A percentile compares a stretch with the other conserved stretches of the same genome.
Conservation (phyloP, 2,329 filamentous ascomycete genomes). For the Trichothecium roseum region DNA sequence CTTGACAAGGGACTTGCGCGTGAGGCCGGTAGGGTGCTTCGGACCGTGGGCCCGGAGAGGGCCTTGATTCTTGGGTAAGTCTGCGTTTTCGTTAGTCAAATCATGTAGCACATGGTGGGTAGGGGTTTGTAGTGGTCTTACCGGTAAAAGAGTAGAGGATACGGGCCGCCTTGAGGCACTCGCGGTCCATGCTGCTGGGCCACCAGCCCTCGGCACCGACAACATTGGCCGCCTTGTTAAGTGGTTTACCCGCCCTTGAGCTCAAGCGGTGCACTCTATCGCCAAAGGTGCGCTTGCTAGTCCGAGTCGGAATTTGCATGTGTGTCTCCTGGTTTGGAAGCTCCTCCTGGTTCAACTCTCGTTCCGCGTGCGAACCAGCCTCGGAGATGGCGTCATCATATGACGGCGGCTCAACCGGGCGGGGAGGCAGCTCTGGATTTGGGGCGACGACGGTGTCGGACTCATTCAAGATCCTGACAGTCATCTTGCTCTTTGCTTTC, state of each 20-base stretch:
- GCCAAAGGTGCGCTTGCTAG: conserved; percentile 29
- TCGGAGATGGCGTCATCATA: no score
- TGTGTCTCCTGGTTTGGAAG: not conserved
- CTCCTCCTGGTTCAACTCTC: no score
- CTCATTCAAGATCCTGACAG: no score
- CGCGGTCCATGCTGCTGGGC: conserved; percentile 63
- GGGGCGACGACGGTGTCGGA: no score
- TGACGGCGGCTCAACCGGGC: no score
- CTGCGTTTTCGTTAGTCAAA: no score
- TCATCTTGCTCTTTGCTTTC: no score
- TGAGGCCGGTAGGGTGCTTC: conserved; percentile 19
- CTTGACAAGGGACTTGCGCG: conserved; percentile 22
- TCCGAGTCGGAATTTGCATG: not conserved
- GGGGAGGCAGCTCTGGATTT: no score
- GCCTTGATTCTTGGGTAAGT: conserved; percentile 8
- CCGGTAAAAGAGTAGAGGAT: conserved; percentile 66
- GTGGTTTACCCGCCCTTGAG: conserved; percentile 54
- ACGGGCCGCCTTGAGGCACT: conserved; percentile 65
- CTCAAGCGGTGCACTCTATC: conserved; percentile 54
- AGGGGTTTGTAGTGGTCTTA: conserved; percentile 13
- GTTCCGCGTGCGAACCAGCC: no score
- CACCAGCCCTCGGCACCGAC: conserved; percentile 66
- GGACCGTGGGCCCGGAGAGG: conserved; percentile 13
- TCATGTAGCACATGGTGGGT: no score
- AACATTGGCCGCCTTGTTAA: conserved; percentile 59